Evolutionary conservation across 805 yeast genomes (phyloP), one percentile per base, ranked within the genome.

Genomic region (Candida andamanensis): DNA sequence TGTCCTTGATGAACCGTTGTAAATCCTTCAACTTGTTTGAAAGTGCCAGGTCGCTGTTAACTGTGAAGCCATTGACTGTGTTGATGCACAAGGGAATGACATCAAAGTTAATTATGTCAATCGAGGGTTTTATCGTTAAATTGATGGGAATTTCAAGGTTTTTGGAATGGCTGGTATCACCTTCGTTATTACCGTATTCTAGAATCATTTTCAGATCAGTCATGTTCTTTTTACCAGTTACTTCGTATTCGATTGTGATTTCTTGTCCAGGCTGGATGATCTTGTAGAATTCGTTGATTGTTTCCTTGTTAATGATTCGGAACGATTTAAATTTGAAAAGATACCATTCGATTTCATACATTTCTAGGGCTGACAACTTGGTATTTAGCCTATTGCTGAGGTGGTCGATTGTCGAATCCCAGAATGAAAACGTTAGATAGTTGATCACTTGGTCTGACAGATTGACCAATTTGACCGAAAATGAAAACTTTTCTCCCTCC

Each of bases 101-200:
- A 46, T 86, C 95, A 51, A 80, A 81, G 3, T 85, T 79, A 2
- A 81, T 79, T 3, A 85, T 54, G 42, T 84, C 94, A 24, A 84
- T 69, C 28, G 87, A 75, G 2, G 89, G 76, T 40, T 78, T 69
- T 2, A 85, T 85, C 0, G 90, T 74, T 3, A 83, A 67, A 26
- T 76, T 68, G 17, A 85, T 65, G 0, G 95, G 90, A 2, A 86
- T 70, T 10, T 71, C 72, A 10, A 87, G 56, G 14, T 71, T 69
- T 44, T 90, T 69, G 12, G 73, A 64, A 36, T 56, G 63, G 15
- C 56, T 46, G 15, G 42, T 48, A 10, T 44, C 49, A 15, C 32
- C 36, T 11, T 37, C 30, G 34, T 56, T 62, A 41, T 52, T 71
- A 47, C 42, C 76, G 51, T 85, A 85, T 39, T 82, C 87, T 16